Percentiles rank a stretch among this genome's conserved stretches.
phyloP scores from a whole-genome alignment of 2,329 filamentous ascomycete genomes.

The Cordyceps farinosa region DNA sequence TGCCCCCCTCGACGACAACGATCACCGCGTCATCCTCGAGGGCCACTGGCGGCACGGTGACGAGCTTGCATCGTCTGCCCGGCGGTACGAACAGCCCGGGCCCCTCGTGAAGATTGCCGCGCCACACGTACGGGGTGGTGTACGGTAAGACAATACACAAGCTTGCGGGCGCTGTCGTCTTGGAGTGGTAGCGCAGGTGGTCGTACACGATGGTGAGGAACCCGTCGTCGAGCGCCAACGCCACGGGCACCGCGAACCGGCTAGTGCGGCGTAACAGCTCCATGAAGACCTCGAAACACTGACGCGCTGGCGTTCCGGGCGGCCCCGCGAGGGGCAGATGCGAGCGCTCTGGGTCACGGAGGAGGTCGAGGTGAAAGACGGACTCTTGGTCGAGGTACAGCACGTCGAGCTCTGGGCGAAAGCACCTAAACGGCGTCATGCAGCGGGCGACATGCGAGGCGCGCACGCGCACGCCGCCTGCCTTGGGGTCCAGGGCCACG shows the following conservation, averaged over 20 bases:
- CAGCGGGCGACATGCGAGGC: neutral
- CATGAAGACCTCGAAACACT: neutral
- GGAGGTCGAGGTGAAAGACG: neutral
- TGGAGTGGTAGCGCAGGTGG: neutral
- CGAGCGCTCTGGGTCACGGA: neutral
- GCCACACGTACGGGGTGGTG: neutral
- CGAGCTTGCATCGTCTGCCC: constrained; percentile 2
- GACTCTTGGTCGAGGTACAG: constrained; percentile 8
- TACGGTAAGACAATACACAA: neutral
- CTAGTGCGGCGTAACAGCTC: neutral
- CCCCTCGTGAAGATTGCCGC: neutral
- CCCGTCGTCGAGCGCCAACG: neutral
- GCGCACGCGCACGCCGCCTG: neutral
- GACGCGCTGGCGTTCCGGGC: neutral
- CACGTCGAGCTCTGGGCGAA: constrained; percentile 6
- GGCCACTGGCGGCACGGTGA: neutral
- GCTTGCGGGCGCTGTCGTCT: neutral
- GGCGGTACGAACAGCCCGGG: neutral
- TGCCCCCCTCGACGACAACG: neutral
- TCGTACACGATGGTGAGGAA: neutral
- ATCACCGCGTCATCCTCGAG: neutral
- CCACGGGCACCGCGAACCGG: neutral
- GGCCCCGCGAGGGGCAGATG: neutral
- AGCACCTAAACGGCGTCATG: neutral
- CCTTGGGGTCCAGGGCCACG: neutral